Evolutionary conservation across 768 basidiomycete genomes (phyloP), one percentile per base, ranked within the genome.

Genomic region (Lanmaoa rubissima): DNA sequence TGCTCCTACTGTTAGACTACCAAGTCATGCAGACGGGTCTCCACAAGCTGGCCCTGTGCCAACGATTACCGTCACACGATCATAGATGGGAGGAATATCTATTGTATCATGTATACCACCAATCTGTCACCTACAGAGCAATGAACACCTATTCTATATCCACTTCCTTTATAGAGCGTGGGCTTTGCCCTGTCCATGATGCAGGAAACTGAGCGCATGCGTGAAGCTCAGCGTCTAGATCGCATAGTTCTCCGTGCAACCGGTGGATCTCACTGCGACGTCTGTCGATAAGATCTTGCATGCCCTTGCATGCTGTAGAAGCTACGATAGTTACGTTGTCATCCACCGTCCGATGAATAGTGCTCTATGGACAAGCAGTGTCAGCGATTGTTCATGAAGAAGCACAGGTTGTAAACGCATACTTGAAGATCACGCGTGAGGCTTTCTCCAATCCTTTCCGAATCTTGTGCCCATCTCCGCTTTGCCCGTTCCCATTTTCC

Each of bases 401-500:
- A 28, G 9, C 36, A 44, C 28, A 17, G 40, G 11, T 6, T 5
- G 17, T 39, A 41, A 35, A 50, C 31, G 13, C 76, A 42, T 65
- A 86, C 88, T 77, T 78, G 76, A 21, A 90, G 70, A 69, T 91
- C 88, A 44, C 88, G 76, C 45, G 79, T 76, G 38, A 89, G 74
- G 0, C 89, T 86, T 47, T 84, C 76, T 7, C 82, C 80, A 4
- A 89, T 75, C 48, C 89, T 76, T 19, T 64, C 65, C 77, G 83
- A 87, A 66, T 90, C 88, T 51, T 80, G 77, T 81, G 81, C 80
- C 88, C 88, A 92, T 57, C 73, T 74, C 54, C 70, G 74, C 68
- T 87, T 86, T 4, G 83, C 82, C 60, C 76, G 81, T 54, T 90
- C 87, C 87, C 88, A 92, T 56, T 75, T 76, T 13, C 82, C 80